Conservation (phyloP, 1,139 yeast species). For the Hansenula sp. region DNA sequence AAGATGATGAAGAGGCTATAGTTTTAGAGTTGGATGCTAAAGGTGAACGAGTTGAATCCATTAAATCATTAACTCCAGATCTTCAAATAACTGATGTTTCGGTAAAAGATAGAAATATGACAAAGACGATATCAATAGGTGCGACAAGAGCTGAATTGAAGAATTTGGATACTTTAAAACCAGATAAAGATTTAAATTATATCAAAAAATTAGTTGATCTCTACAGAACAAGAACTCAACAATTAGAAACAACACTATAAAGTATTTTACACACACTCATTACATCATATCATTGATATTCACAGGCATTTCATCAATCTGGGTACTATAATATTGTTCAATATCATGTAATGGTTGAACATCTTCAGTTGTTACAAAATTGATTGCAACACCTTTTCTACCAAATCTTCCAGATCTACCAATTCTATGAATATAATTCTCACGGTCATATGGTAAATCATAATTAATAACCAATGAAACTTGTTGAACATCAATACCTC, state of each 20-base stretch:
- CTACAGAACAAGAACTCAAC: conserved; percentile 33
- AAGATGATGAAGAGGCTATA: conserved; percentile 28
- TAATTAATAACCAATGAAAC: conserved; percentile 93
- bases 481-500: conserved; percentile 97
- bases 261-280: background rate
- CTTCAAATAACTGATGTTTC: conserved; percentile 21
- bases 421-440: conserved; percentile 88
- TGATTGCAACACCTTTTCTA: conserved; percentile 91
- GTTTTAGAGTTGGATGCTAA: conserved; percentile 25
- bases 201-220: conserved; percentile 27
- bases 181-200: conserved; percentile 22
- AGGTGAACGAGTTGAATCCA: conserved; percentile 19
- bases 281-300: conserved; percentile 44
- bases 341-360: conserved; percentile 55
- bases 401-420: conserved; percentile 97
- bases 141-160: conserved; percentile 25
- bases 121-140: conserved; percentile 25
- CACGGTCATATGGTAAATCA: conserved; percentile 81
- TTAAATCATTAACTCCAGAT: conserved; percentile 26
- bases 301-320: conserved; percentile 85
- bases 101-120: conserved; percentile 18
- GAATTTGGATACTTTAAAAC: conserved; percentile 20
- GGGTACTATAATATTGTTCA: conserved; percentile 72
- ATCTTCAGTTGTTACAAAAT: conserved; percentile 76
- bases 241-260: conserved; percentile 17